Evolutionary conservation across 148 eudicot species (phyloP), one percentile per base, ranked within the genome.

Genomic region (Tetragonia tetragonoides): DNA sequence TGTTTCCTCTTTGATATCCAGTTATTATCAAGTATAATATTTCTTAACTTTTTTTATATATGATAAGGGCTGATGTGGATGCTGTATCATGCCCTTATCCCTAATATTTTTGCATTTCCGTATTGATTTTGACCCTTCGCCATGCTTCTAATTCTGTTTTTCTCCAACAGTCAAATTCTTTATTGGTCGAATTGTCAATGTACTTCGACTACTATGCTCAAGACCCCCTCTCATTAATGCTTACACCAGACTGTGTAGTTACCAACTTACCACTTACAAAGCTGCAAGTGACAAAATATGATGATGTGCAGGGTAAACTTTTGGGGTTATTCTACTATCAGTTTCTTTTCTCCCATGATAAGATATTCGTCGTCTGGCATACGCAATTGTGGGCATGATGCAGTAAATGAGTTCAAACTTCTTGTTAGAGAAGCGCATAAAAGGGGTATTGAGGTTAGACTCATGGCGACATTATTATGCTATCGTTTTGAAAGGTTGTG

Each of bases 291-390:
- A 59, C 57, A 62, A 41, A 21, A 60, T 20, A 21, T 47, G 20
- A 71, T 76, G 17, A 71, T 79, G 20, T 86, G 56, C 88, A 95
- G 99, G 90, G 77, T 96, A 82, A 96, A 96, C 82, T 96, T 90
- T 83, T 96, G 99, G 99, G 99, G 99, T 15, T 96, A 96, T 87
- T 96, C 99, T 46, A 96, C 98, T 21, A 80, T 96, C 75, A 93
- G 80, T 75, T 96, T 61, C 77, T 96, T 96, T 86, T 93, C 99
- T 76, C 98, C 98, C 68, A 96, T 96, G 99, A 85, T 87, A 74
- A 90, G 99, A 85, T 96, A 96, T 81, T 85, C 99, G 46, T 84
- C 93, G 69, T 79, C 90, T 77, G 98, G 98, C 37, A 77, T 79
- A 68, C 87, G 60, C 65, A 86, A 87, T 81, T 85, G 90, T 86